phyloP scores from a whole-genome alignment of 306 rosid genomes.

The Dalbergia oliveri region DNA sequence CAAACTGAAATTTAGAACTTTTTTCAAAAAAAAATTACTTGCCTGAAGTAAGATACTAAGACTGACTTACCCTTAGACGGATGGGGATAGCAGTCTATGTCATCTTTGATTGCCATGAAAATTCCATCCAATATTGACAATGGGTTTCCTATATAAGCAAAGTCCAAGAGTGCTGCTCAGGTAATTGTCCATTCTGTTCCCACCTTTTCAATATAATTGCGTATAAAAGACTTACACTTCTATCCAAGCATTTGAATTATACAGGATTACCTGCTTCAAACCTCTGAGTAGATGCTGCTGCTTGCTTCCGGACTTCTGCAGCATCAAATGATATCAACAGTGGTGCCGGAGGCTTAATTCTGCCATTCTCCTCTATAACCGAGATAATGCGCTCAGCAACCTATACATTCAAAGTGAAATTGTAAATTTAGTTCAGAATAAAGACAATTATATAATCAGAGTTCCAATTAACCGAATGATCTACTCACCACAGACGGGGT shows the following conservation, averaged over 20 bases:
- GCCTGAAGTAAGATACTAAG: conserved; percentile 34
- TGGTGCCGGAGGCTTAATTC: conserved; percentile 67
- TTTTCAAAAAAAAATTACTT: not conserved
- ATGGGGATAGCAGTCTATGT: conserved; percentile 88
- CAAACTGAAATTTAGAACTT: conserved; percentile 36
- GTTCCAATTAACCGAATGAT: conserved; percentile 36
- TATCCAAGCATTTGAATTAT: conserved; percentile 38
- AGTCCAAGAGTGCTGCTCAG: conserved; percentile 32
- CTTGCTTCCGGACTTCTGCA: conserved; percentile 81
- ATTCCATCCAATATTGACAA: conserved; percentile 93
- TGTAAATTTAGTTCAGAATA: conserved; percentile 32
- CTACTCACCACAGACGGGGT: conserved; percentile 79
- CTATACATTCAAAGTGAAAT: conserved; percentile 49
- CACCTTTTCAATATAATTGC: conserved; percentile 29
- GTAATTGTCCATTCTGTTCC: conserved; percentile 11
- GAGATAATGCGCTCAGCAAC: conserved; percentile 82
- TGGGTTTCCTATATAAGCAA: conserved; percentile 70
- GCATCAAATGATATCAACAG: conserved; percentile 83
- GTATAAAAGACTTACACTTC: conserved; percentile 24
- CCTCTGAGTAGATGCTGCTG: conserved; percentile 87
- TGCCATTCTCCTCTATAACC: conserved; percentile 64
- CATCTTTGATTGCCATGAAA: conserved; percentile 96
- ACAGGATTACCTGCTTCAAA: conserved; percentile 79
- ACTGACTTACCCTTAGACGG: conserved; percentile 77
- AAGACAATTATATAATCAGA: not conserved